Conservation (phyloP, 345 rosid genomes). For the Eucalyptus coolabah region DNA sequence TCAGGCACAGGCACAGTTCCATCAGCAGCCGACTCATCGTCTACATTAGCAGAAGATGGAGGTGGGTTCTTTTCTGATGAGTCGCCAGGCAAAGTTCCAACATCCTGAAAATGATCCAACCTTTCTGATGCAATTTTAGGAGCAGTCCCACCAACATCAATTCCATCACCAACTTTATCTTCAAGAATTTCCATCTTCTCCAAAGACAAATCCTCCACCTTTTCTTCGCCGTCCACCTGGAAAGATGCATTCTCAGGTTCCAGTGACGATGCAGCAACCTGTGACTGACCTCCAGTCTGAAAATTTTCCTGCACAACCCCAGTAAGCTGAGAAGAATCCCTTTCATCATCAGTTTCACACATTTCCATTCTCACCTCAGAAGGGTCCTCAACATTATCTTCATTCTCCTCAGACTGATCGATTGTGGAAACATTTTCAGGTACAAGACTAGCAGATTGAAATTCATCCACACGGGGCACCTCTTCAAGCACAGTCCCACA, state of each 20-base stretch:
- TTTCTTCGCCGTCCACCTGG: background rate
- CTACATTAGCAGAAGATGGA: background rate
- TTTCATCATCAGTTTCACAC: background rate
- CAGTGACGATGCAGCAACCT: background rate
- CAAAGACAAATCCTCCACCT: background rate
- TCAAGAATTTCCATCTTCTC: background rate
- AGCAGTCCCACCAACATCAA: background rate
- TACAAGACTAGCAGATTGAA: background rate
- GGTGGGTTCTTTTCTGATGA: background rate
- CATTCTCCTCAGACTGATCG: background rate
- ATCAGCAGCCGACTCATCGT: background rate
- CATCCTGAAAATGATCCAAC: background rate
- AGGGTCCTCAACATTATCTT: background rate
- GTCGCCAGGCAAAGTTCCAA: background rate
- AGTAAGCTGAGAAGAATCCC: background rate
- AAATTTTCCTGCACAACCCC: background rate
- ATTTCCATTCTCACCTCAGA: background rate
- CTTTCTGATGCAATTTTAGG: background rate
- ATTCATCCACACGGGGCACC: background rate
- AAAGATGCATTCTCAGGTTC: background rate
- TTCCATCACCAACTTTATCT: background rate
- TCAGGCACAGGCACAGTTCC: background rate
- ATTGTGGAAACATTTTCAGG: background rate
- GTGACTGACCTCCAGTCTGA: background rate
- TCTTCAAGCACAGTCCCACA: background rate